Conservation (phyloP, 176 grass and related monocot genomes). For the Thalia dealbata region DNA sequence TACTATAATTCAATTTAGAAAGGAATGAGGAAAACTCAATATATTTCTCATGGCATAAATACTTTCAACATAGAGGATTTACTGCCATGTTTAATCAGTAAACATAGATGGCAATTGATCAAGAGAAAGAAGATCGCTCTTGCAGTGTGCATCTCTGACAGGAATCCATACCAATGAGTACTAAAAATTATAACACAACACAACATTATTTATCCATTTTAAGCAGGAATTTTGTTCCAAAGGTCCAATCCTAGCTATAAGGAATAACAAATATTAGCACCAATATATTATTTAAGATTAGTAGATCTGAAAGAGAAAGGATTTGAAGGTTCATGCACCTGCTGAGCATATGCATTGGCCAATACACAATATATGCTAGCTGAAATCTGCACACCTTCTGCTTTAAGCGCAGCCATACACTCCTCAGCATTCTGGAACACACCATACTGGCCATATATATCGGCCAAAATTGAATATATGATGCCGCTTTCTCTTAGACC, state of each 20-base stretch:
- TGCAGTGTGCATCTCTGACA: background rate
- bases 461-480: conserved; percentile 66
- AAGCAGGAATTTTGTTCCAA: background rate
- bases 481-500: conserved; percentile 56
- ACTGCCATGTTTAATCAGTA: background rate
- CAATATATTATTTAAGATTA: background rate
- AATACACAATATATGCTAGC: conserved; percentile 62
- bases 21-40: background rate
- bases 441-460: conserved; percentile 88
- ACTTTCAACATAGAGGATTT: background rate
- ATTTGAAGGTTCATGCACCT: conserved; percentile 21
- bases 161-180: background rate
- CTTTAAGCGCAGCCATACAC: conserved; percentile 68
- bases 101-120: background rate
- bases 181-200: background rate
- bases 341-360: conserved; percentile 67
- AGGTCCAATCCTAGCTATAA: background rate
- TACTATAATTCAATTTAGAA: background rate
- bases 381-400: conserved; percentile 43
- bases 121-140: background rate
- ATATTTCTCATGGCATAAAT: background rate
- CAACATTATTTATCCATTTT: background rate
- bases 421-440: conserved; percentile 44
- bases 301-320: background rate
- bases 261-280: background rate